Percentiles rank a stretch among this genome's conserved stretches.
These are phyloP conservation scores for Penicillium steckii DNA, from an alignment of 495 filamentous ascomycete genomes.

Conservation along the genomic window DNA sequence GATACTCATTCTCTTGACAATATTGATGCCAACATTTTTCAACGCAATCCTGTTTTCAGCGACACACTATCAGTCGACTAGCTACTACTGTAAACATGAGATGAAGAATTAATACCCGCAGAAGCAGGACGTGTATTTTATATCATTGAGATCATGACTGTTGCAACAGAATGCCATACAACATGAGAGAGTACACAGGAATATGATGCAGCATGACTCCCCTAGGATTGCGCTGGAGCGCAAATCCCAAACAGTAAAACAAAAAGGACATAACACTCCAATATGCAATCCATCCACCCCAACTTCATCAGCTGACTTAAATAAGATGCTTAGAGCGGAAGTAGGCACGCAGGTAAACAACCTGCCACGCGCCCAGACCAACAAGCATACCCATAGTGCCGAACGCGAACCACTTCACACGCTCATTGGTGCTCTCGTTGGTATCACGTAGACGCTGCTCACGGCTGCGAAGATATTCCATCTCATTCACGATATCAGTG, in stretches of 20 bases:
- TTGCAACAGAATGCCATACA: slow-evolving; percentile 37
- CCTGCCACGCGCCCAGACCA: slow-evolving; percentile 91
- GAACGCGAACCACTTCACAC: slow-evolving; percentile 98
- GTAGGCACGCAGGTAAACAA: slow-evolving; percentile 95
- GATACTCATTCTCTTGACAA: no score
- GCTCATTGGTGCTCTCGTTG: slow-evolving; percentile 98
- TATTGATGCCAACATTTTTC: no score
- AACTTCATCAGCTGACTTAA: slow-evolving; percentile 34
- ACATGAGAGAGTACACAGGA: slow-evolving; percentile 27
- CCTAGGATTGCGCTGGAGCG: slow-evolving; percentile 13
- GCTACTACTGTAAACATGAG: neutral
- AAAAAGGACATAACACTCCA: slow-evolving; percentile 13
- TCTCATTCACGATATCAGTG: slow-evolving; percentile 76
- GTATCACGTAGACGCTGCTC: slow-evolving; percentile 98
- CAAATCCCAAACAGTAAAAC: slow-evolving; percentile 5
- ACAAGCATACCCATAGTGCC: slow-evolving; percentile 92
- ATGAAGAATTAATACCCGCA: slow-evolving; percentile 8
- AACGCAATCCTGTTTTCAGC: no score
- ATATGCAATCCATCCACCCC: slow-evolving; percentile 11
- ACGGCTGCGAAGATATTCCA: slow-evolving; percentile 85
- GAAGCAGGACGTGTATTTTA: slow-evolving; percentile 30
- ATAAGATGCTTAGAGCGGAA: slow-evolving; percentile 95
- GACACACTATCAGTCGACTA: neutral
- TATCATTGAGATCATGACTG: slow-evolving; percentile 43
- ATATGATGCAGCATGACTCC: slow-evolving; percentile 29